Conservation (phyloP, 2,329 filamentous ascomycete species). For the Epichloe gansuensis region DNA sequence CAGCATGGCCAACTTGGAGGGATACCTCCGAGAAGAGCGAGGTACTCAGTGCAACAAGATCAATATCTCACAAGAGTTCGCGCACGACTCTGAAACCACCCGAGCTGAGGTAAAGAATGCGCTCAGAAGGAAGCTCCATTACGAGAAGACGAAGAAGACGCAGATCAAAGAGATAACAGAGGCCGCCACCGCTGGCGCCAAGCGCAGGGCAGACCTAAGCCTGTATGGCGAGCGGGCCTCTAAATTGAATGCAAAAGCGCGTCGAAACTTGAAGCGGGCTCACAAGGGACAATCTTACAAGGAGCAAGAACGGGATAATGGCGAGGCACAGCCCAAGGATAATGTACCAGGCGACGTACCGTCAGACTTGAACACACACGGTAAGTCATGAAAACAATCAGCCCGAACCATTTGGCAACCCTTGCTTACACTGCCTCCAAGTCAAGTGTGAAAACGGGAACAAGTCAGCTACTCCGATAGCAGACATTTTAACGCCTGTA, state of each 20-base stretch:
- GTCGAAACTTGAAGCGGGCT: conserved; percentile 9
- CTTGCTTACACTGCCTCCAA: conserved; percentile 9
- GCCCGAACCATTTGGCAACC: not conserved
- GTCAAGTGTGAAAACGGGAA: conserved; percentile 34
- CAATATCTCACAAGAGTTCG: conserved; percentile 41
- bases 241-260: conserved; percentile 15
- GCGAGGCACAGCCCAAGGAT: conserved; percentile 14
- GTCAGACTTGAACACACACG: conserved; percentile 19
- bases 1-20: conserved; percentile 50
- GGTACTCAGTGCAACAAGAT: conserved; percentile 30
- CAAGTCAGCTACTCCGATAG: conserved; percentile 22
- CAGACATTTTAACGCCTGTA: conserved; percentile 26
- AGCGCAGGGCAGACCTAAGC: conserved; percentile 22
- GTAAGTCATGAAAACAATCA: conserved; percentile 11
- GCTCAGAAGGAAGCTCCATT: conserved; percentile 50
- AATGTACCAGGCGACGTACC: conserved; percentile 9
- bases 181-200: conserved; percentile 23
- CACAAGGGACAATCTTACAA: conserved; percentile 1
- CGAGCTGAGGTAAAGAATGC: conserved; percentile 42
- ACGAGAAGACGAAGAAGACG: conserved; percentile 36
- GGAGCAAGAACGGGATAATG: conserved; percentile 6
- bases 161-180: conserved; percentile 25
- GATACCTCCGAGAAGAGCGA: conserved; percentile 52
- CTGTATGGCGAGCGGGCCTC: conserved; percentile 12
- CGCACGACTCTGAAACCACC: conserved; percentile 26